Base-by-base conservation (phyloP, 1,139 yeast genomes). In the Hanseniaspora gamundiae region DNA sequence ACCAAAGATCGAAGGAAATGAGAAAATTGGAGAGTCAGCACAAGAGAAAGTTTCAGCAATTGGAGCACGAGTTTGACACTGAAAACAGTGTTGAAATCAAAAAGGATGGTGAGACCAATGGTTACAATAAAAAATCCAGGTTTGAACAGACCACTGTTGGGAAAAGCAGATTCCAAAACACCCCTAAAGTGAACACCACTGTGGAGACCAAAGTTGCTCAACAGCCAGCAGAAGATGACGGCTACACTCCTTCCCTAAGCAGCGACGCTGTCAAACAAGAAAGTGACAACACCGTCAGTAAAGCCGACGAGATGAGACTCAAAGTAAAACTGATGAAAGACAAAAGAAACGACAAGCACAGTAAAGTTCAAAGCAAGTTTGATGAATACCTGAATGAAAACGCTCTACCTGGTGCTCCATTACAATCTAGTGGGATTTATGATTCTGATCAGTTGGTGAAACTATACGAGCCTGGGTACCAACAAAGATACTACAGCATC, bases 401-500 rank as follows among this genome's bases (percentile, higher is more conserved):
- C 19, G 16, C 7, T n/a, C 20, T 40, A 9, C 28, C 28, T 4
- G 38, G 39, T 26, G 46, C 43, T 2, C 30, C 39, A 21, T 7
- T 13, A 7, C 47, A 43, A 33, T 51, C 52, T 2, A 55, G 59
- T 36, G 64, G 65, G 27, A 58, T 59, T 13, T 52, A 60, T 42
- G 69, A 64, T 42, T 67, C 67, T 31, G 72, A 67, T 35, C 94
- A 83, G 51, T 69, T 70, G 16, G 80, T 88, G 28, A 73, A 79
- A 52, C 64, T 86, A 49, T 81, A 85, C 78, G 95, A 86, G 57
- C 80, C 93, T 0, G 98, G 98, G 0, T 91, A 85, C 62, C 76
- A 76, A 48, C 77, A 75, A 45, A 69, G 98, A 43, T 91, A 91
- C 62, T 93, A 93, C 58, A 69, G 72, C 45, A 70, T 73, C 41